Base-by-base conservation (phyloP, 768 basidiomycete species). In the Pholiota conissans region DNA sequence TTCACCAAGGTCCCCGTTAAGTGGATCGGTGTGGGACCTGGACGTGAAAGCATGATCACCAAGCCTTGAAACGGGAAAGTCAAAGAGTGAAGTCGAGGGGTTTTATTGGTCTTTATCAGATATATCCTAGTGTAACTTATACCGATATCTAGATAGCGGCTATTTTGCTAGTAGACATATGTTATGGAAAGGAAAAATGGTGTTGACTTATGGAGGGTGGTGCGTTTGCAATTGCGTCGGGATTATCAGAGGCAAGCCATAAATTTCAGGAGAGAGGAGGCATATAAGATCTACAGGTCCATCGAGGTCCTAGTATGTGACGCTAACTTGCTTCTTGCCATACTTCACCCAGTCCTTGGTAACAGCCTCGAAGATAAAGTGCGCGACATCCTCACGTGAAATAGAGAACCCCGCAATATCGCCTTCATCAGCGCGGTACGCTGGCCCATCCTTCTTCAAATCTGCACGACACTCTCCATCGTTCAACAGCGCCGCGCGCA, bases 11-110 rank as follows among this genome's bases (percentile, higher is more conserved):
- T 90, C 9, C 87, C 86, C 49, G 79, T 98, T 56, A 86, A 89
- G 73, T 98, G 92, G 90, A 93, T 98, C 51, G 96, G 96, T 10
- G 88, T 95, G 18, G 96, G 96, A 0, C 93, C 96, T 14, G 91
- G 79, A 16, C 73, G 95, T 57, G 89, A 93, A 61, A 86, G 84
- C 61, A 96, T 95, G 90, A 45, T 82, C 10, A 65, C 57, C 20
- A 73, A 70, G 58, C 56, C 65, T 40, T 67, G 46, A 60, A 32
- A 20, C 37, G 28, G 28, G 18, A n/a, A 39, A 27, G 24, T 20
- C n/a, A n/a, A n/a, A n/a, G n/a, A n/a, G n/a, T 48, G 45, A n/a
- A 37, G n/a, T 35, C 32, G n/a, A 49, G 29, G 29, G n/a, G n/a
- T 14, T 37, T 48, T 48, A 48, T 56, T n/a, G 35, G 20, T 34